These are phyloP conservation scores for Apocynum venetum DNA, from an alignment of 257 asterid genomes.

Conservation along the genomic window DNA sequence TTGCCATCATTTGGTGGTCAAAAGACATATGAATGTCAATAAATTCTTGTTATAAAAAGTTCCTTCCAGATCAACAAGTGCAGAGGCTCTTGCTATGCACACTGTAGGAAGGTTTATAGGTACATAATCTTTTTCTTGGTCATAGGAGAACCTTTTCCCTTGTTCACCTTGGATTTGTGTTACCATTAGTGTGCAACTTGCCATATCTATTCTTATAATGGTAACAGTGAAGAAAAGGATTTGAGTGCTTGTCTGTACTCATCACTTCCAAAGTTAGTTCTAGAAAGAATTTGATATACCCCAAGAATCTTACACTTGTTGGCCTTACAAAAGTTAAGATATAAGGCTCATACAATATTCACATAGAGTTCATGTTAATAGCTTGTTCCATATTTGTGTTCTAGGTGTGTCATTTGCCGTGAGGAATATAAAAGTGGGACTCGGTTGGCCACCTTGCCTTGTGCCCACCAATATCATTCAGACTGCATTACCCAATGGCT, in stretches of 20 bases:
- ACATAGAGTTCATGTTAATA: neutral
- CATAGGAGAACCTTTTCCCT: neutral
- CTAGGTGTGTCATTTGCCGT: constrained; percentile 84
- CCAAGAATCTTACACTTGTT: neutral
- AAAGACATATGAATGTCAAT: neutral
- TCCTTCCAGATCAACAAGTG: neutral
- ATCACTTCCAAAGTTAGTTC: neutral
- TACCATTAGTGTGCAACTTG: neutral
- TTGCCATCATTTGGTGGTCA: neutral
- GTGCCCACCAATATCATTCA: constrained; percentile 81
- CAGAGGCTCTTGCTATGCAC: neutral
- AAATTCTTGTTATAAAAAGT: neutral
- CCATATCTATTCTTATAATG: neutral
- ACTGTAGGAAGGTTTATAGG: neutral
- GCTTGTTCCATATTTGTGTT: constrained; percentile 9
- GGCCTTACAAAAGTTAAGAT: neutral
- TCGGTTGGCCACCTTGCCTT: constrained; percentile 67
- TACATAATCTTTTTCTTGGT: neutral
- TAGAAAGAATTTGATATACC: neutral
- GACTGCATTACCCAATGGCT: constrained; percentile 73
- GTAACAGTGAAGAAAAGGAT: neutral
- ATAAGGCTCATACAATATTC: neutral
- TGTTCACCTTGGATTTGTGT: neutral
- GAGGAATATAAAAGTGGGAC: constrained; percentile 56
- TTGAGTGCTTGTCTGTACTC: neutral